phyloP scores from a whole-genome alignment of 768 basidiomycete species.

The Pleurotus salmoneostramineus region DNA sequence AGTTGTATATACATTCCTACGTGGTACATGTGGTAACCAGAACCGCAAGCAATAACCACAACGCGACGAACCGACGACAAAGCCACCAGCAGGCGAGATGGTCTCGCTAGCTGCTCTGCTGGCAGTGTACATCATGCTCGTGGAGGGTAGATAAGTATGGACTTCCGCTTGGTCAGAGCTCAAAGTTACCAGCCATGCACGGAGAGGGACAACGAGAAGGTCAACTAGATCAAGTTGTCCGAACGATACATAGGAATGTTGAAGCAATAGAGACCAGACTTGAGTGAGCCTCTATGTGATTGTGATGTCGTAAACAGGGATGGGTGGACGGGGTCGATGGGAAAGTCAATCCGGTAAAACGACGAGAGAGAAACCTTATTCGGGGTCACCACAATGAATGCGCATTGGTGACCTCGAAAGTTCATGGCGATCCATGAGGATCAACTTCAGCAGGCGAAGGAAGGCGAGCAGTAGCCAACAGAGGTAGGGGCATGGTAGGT shows the following conservation, averaged over 20 bases:
- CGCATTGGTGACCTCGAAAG: too few species aligned
- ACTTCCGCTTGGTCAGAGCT: too few species aligned
- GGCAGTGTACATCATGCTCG: too few species aligned
- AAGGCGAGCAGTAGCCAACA: background rate
- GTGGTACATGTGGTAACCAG: background rate
- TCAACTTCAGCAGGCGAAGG: background rate
- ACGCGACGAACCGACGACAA: too few species aligned
- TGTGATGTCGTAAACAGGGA: background rate
- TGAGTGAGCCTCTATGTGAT: background rate
- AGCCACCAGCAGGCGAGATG: too few species aligned
- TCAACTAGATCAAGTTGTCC: background rate
- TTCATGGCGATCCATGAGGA: background rate
- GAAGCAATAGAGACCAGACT: background rate
- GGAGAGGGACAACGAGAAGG: background rate
- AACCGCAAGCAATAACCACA: background rate
- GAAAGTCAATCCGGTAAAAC: background rate
- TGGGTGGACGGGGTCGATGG: background rate
- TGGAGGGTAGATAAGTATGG: too few species aligned
- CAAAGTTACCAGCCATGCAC: background rate
- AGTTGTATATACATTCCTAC: background rate
- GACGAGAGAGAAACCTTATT: too few species aligned
- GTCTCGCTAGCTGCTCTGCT: too few species aligned
- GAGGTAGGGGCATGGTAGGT: background rate
- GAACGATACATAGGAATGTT: background rate
- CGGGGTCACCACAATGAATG: too few species aligned